Conservation (phyloP, 129 eudicot species). For the Artemisia annua region DNA sequence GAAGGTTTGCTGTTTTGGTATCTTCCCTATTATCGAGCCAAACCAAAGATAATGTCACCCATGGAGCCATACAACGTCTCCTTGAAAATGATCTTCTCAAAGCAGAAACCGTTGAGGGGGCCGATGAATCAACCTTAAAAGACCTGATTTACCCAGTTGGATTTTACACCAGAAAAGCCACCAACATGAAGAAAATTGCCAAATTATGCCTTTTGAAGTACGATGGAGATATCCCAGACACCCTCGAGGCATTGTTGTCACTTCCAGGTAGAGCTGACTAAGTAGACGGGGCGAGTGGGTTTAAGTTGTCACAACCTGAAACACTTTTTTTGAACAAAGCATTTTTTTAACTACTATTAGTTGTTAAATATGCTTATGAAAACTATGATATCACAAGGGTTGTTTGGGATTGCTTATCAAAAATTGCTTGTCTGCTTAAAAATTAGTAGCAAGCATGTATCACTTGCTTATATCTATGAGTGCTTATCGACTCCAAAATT, state of each 20-base stretch:
- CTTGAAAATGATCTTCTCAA: slow-evolving; percentile 65
- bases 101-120: slow-evolving; percentile 68
- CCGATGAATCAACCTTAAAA: slow-evolving; percentile 70
- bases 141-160: slow-evolving; percentile 89
- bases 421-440: too few relatives aligned
- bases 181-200: slow-evolving; percentile 85
- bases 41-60: slow-evolving; percentile 87
- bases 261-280: slow-evolving; percentile 70
- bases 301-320: too few relatives aligned
- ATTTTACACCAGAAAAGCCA: slow-evolving; percentile 88
- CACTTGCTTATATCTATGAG: too few relatives aligned
- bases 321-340: too few relatives aligned
- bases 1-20: slow-evolving; percentile 82
- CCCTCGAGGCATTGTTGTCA: slow-evolving; percentile 66
- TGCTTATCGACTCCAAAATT: too few relatives aligned
- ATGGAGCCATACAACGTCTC: slow-evolving; percentile 91
- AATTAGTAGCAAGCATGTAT: too few relatives aligned
- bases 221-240: slow-evolving; percentile 82
- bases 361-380: background rate
- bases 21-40: slow-evolving; percentile 97
- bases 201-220: slow-evolving; percentile 59
- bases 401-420: too few relatives aligned
- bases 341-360: background rate
- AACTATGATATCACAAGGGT: too few relatives aligned
- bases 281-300: background rate